These are phyloP conservation scores for Plenodomus tracheiphilus DNA, from an alignment of 2,329 filamentous ascomycete species.

Conservation along the genomic window DNA sequence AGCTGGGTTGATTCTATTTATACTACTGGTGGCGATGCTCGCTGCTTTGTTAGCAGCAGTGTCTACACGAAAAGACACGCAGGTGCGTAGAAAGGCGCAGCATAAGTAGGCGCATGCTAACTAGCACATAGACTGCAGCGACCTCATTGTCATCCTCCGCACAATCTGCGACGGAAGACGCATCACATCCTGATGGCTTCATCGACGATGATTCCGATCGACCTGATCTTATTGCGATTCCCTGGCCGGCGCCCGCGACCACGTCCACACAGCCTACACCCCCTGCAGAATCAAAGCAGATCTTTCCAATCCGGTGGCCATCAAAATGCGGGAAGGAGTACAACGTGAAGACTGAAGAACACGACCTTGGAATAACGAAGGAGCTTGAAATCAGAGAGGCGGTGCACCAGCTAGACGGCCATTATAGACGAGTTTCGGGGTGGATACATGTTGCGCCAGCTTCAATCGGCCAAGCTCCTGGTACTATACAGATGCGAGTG, in stretches of 20 bases:
- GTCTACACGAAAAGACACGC: constrained; percentile 17
- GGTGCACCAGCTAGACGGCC: constrained; percentile 35
- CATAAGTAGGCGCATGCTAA: constrained; percentile 8
- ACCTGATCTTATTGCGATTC: constrained; percentile 12
- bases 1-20: constrained; percentile 20
- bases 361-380: constrained; percentile 26
- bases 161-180: constrained; percentile 15
- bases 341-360: constrained; percentile 36
- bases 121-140: constrained; percentile 2
- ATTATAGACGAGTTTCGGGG: constrained; percentile 43
- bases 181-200: constrained; percentile 13
- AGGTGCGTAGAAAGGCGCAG: constrained; percentile 15
- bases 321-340: constrained; percentile 39
- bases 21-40: constrained; percentile 28
- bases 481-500: constrained; percentile 42
- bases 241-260: constrained; percentile 19
- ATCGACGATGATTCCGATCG: constrained; percentile 18
- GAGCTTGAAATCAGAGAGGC: constrained; percentile 35
- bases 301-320: constrained; percentile 43
- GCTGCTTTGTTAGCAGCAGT: constrained; percentile 23
- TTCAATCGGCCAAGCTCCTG: constrained; percentile 35
- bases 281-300: constrained; percentile 16
- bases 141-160: constrained; percentile 9
- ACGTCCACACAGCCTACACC: constrained; percentile 15
- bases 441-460: constrained; percentile 44